phyloP scores from a whole-genome alignment of 140 eudicot species.

The Flaveria floridana region DNA sequence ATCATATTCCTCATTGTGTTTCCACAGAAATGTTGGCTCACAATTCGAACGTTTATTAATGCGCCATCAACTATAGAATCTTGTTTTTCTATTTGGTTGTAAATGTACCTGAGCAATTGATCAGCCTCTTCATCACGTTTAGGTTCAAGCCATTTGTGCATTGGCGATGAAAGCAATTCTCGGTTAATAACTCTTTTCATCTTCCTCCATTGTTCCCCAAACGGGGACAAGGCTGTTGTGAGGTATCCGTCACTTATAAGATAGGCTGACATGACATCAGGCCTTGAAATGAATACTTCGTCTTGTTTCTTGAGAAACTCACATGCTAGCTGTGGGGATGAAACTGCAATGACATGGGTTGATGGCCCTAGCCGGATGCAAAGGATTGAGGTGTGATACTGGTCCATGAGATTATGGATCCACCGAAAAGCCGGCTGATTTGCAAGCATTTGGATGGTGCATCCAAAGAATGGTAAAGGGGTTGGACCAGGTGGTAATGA shows the following conservation, averaged over 20 bases:
- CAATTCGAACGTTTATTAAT: slow-evolving; percentile 1
- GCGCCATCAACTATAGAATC: background rate
- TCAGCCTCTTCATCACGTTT: slow-evolving; percentile 24
- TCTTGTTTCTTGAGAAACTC: slow-evolving; percentile 41
- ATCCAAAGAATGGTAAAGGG: slow-evolving; percentile 5
- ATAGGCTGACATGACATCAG: slow-evolving; percentile 28
- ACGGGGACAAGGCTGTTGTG: slow-evolving; percentile 1
- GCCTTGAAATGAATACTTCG: slow-evolving; percentile 32
- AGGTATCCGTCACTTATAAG: slow-evolving; percentile 34
- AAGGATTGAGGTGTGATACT: slow-evolving; percentile 34
- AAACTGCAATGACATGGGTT: slow-evolving; percentile 34
- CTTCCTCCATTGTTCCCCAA: slow-evolving; percentile 20
- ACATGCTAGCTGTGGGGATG: slow-evolving; percentile 38
- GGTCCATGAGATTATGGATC: slow-evolving; percentile 32
- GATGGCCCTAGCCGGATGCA: slow-evolving; percentile 37
- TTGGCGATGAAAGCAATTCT: slow-evolving; percentile 5
- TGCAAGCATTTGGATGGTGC: slow-evolving; percentile 20
- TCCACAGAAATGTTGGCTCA: slow-evolving; percentile 14
- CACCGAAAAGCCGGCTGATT: slow-evolving; percentile 12
- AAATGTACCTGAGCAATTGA: slow-evolving; percentile 13
- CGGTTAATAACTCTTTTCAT: slow-evolving; percentile 14
- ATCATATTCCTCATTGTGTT: background rate
- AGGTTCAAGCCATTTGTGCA: slow-evolving; percentile 20
- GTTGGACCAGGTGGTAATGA: slow-evolving; percentile 20
- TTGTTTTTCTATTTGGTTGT: slow-evolving; percentile 5